A percentile compares a stretch with the other conserved stretches of the same genome.
Conservation (phyloP, 495 filamentous ascomycete species). For the Penicillium malachiteum region DNA sequence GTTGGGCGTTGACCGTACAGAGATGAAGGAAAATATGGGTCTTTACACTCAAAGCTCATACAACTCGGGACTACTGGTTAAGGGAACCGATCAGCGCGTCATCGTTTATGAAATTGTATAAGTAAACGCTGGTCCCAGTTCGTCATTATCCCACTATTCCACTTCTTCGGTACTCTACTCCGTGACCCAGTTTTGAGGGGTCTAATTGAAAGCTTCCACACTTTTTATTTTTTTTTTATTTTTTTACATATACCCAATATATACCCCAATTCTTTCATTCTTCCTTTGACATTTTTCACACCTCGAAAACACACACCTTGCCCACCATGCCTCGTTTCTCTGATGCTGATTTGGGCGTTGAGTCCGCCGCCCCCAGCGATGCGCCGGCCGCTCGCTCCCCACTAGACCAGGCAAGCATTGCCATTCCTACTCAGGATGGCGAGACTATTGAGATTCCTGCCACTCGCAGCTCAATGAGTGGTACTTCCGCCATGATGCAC, state of each 20-base stretch:
- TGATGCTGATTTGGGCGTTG: slow-evolving; percentile 53
- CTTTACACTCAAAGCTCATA: not conserved
- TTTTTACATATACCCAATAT: not conserved
- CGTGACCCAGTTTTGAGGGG: slow-evolving; percentile 3
- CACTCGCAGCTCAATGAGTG: slow-evolving; percentile 64
- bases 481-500: slow-evolving; percentile 71
- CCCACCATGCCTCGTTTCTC: slow-evolving; percentile 63
- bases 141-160: not conserved
- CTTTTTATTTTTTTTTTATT: not conserved
- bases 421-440: slow-evolving; percentile 48
- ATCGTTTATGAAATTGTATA: slow-evolving; percentile 5
- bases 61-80: slow-evolving; percentile 13
- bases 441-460: slow-evolving; percentile 72
- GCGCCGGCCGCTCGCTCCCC: slow-evolving; percentile 25
- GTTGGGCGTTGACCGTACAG: not conserved
- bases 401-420: slow-evolving; percentile 30
- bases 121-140: not conserved
- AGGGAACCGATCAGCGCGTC: slow-evolving; percentile 17
- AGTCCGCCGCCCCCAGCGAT: slow-evolving; percentile 26
- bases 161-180: slow-evolving; percentile 3
- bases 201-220: not conserved
- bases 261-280: not conserved
- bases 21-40: not conserved
- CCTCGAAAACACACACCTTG: not conserved
- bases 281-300: no score